A percentile compares a stretch with the other conserved stretches of the same genome.
phyloP scores from a whole-genome alignment of 2,329 filamentous ascomycete genomes.

The Cordyceps farinosa region DNA sequence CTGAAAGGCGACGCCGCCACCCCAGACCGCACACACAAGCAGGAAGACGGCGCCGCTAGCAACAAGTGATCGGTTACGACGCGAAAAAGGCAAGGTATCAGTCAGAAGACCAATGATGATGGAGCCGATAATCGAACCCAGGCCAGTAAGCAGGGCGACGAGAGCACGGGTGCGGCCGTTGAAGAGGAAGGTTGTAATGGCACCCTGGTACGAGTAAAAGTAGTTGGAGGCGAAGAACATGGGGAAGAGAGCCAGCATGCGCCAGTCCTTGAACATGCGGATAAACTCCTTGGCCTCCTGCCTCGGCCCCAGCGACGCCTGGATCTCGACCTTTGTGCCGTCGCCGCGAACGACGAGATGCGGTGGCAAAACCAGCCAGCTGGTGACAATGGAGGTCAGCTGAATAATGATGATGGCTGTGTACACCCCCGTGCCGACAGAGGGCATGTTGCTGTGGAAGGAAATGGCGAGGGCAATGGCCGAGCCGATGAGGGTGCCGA shows the following conservation, averaged over 20 bases:
- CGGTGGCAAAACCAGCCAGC: constrained; percentile 21
- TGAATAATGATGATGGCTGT: constrained; percentile 26
- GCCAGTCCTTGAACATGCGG: constrained; percentile 23
- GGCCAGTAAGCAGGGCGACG: constrained; percentile 66
- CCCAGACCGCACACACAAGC: constrained; percentile 65
- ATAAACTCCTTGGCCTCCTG: constrained; percentile 20
- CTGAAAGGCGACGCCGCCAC: constrained; percentile 67
- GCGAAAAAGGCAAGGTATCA: constrained; percentile 52
- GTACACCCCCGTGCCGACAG: constrained; percentile 26
- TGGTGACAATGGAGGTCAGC: constrained; percentile 20
- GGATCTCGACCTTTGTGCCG: constrained; percentile 13
- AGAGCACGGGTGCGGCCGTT: constrained; percentile 67
- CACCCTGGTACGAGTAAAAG: constrained; percentile 76
- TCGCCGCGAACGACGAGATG: constrained; percentile 20
- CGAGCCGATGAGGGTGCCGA: constrained; percentile 76
- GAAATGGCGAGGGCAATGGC: constrained; percentile 27
- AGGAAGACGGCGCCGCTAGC: constrained; percentile 55
- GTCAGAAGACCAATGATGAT: constrained; percentile 62
- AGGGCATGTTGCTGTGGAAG: constrained; percentile 20
- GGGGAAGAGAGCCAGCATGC: constrained; percentile 8
- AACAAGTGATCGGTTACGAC: constrained; percentile 58
- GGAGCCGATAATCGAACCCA: constrained; percentile 68
- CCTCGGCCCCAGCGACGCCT: constrained; percentile 16
- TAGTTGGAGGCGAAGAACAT: constrained; percentile 64
- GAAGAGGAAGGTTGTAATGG: constrained; percentile 65